Base-by-base conservation (phyloP, 129 eudicot genomes). In the Erigeron canadensis region DNA sequence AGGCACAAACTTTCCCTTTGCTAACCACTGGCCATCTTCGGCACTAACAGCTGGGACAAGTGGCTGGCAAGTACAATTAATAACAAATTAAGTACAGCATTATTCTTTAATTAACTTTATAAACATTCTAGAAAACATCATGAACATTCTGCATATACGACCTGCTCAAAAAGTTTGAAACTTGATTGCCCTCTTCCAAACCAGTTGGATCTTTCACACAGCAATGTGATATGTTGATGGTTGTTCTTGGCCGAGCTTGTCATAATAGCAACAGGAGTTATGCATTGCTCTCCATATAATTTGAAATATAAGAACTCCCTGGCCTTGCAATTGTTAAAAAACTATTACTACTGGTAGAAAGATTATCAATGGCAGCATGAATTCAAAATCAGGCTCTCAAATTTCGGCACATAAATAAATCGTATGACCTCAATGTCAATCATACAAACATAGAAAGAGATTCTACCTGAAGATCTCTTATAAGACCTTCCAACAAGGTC, bases 391-490 rank as follows among this genome's bases (percentile, higher is more conserved):
- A 75, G 57, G 51, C 57, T 51, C 67, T 66, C 46, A 43, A 23
- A 42, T 42, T 43, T 64, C 44, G 38, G 48, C 63, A 50, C 59
- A 74, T 38, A 16, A 63, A 63, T 10, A 63, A n/a, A 51, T 41
- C 10, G 34, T 42, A 60, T 37, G 47, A 65, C 56, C 72, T 74
- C n/a, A 13, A 65, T 10, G 54, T 63, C 18, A 1, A 51, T 23
- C 23, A 76, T 11, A 58, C 53, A 68, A 74, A 59, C 7, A 59
- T 56, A 64, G 23, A 72, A 23, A 75, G 68, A 80, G 45, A 28
- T 38, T 63, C 44, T 87, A 94, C 99, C 99, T 94, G 99, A 80
- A 94, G 96, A 87, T 94, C 99, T 83, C 99, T 90, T 71, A 94
- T 85, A 70, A 94, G 97, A 67, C 99, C 97, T 86, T 94, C 99